Base-by-base conservation (phyloP, 306 rosid genomes). In the Calophaca sinica region DNA sequence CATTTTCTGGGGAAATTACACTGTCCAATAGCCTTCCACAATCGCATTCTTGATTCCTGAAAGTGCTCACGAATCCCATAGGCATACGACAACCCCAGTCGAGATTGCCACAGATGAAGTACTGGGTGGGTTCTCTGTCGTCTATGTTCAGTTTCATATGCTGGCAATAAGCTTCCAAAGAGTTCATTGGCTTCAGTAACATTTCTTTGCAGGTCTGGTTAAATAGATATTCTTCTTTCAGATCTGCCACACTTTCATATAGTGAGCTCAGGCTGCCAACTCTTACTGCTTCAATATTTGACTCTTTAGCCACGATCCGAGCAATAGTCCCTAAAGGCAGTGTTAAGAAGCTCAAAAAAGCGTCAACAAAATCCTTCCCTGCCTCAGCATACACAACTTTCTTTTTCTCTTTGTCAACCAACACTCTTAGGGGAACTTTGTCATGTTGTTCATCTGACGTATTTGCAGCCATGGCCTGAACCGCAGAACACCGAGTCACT, bases 341-440 rank as follows among this genome's bases (percentile, higher is more conserved):
- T 4, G 63, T 31, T 31, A 58, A 29, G 63, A 58, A 58, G 14
- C 62, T 55, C 6, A 55, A 55, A 0, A 55, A 13, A 55, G 4
- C 41, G 4, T 58, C 63, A 31, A 58, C 42, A 58, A 58, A 58
- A 31, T 58, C 63, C 7, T 58, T 58, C 2, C 41, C 63, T 1
- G 63, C 63, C 36, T 58, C 39, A 31, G 63, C 41, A 11, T 4
- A 58, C 39, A 58, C 3, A 58, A 58, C 41, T 58, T 58, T 58
- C 7, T 10, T 58, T 11, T 12, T 32, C 15, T 58, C 41, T 58
- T 32, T 58, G 20, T 58, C 41, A 0, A 58, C 15, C 2, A 58
- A 9, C 5, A 58, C 41, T 58, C 6, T 58, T 12, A 32, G 3
- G 15, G 20, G 8, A 32, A 58, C 20, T 31, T 31, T 32, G 2